Conservation (phyloP, 2,329 filamentous ascomycete genomes). For the Endocalyx cinctus region DNA sequence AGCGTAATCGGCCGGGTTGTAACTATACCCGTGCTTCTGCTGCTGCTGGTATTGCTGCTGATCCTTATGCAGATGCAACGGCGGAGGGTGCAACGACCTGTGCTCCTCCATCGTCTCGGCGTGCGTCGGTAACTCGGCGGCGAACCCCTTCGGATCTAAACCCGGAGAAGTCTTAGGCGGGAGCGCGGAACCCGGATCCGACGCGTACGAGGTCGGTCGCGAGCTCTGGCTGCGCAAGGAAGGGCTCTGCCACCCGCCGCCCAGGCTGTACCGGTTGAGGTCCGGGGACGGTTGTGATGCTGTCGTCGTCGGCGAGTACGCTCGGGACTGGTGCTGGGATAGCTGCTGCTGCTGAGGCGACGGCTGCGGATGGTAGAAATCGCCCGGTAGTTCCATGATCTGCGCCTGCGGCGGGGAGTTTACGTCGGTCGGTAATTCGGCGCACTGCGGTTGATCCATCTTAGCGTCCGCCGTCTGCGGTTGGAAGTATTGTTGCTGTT, state of each 20-base stretch:
- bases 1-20: conserved; percentile 37
- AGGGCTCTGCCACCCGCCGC: conserved; percentile 26
- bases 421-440: conserved; percentile 32
- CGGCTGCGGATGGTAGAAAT: conserved; percentile 38
- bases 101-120: conserved; percentile 44
- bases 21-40: conserved; percentile 22
- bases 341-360: conserved; percentile 31
- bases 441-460: no score
- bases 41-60: conserved; percentile 1
- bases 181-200: conserved; percentile 19
- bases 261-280: conserved; percentile 11
- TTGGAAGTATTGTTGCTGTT: conserved; percentile 12
- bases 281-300: conserved; percentile 26
- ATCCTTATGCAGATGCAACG: background rate
- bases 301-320: conserved; percentile 23
- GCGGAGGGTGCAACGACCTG: background rate
- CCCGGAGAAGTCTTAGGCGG: conserved; percentile 33
- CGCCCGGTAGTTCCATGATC: conserved; percentile 41
- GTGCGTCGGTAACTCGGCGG: conserved; percentile 43
- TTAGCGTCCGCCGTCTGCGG: no score
- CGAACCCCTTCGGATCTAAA: conserved; percentile 36
- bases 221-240: conserved; percentile 23
- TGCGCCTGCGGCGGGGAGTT: conserved; percentile 12
- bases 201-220: conserved; percentile 32
- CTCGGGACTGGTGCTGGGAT: conserved; percentile 17